phyloP scores from a whole-genome alignment of 2,329 filamentous ascomycete species.

The Alternaria viburni region DNA sequence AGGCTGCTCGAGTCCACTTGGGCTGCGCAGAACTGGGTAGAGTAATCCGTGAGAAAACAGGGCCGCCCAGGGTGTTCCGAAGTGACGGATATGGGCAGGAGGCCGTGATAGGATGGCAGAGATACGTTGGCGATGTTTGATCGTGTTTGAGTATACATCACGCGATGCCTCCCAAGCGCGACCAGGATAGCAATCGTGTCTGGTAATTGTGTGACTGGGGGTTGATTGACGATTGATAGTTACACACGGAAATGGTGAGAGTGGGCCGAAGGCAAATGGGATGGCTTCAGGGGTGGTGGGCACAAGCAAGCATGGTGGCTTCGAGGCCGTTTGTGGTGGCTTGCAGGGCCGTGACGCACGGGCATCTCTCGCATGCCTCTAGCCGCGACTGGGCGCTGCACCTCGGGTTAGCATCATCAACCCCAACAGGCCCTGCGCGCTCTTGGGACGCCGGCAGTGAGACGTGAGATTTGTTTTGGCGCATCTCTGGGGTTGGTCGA shows the following conservation, averaged over 20 bases:
- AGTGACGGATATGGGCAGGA: neutral
- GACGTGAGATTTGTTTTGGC: slow-evolving; percentile 18
- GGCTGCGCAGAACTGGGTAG: neutral
- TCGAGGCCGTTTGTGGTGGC: slow-evolving; percentile 12
- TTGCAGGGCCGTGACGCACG: slow-evolving; percentile 1
- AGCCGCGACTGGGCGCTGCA: slow-evolving; percentile 9
- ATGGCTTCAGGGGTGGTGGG: neutral
- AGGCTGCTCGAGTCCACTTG: neutral
- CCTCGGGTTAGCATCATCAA: slow-evolving; percentile 6
- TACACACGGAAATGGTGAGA: slow-evolving; percentile 10
- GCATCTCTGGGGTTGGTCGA: slow-evolving; percentile 7
- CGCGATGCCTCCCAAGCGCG: neutral
- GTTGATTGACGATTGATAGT: neutral
- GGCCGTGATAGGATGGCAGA: neutral
- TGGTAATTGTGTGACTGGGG: neutral
- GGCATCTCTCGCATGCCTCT: neutral
- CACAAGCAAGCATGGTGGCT: slow-evolving; percentile 5
- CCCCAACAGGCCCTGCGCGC: neutral
- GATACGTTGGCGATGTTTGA: neutral
- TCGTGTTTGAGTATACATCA: neutral
- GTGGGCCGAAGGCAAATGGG: slow-evolving; percentile 1
- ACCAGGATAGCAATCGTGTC: neutral
- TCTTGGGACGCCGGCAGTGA: slow-evolving; percentile 1
- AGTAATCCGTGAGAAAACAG: neutral
- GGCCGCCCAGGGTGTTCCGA: neutral